These are phyloP conservation scores for Jamesozyma spencerorum DNA, from an alignment of 805 yeast species.

Conservation along the genomic window DNA sequence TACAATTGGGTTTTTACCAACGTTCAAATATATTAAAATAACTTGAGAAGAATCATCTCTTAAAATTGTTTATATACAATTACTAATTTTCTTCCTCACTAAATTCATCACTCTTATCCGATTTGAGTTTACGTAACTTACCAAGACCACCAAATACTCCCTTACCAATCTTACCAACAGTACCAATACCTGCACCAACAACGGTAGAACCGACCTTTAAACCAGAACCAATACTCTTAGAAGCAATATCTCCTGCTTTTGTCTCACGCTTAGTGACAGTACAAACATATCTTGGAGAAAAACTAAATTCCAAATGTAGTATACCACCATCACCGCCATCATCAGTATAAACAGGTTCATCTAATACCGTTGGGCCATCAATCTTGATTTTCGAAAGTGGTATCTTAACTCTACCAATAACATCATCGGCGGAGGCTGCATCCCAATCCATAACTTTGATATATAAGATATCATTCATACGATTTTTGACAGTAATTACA, in stretches of 20 bases:
- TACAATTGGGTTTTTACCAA: too few relatives aligned
- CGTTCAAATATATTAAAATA: neutral
- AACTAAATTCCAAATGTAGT: constrained; percentile 47
- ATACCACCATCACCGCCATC: constrained; percentile 47
- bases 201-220: constrained; percentile 36
- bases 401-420: constrained; percentile 56
- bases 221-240: constrained; percentile 40
- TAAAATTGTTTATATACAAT: neutral
- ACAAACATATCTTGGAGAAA: constrained; percentile 63
- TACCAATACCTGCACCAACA: constrained; percentile 38
- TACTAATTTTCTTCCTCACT: neutral
- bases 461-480: constrained; percentile 49
- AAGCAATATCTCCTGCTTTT: constrained; percentile 41
- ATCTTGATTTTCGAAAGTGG: constrained; percentile 48
- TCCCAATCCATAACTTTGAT: constrained; percentile 83
- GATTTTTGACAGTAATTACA: constrained; percentile 46
- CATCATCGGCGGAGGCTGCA: constrained; percentile 80
- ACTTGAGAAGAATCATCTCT: neutral
- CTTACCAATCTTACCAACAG: constrained; percentile 25
- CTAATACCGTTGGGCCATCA: constrained; percentile 35
- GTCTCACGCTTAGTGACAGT: constrained; percentile 32
- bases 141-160: constrained; percentile 14
- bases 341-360: constrained; percentile 36
- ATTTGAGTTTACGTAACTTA: constrained; percentile 5
- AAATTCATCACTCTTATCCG: constrained; percentile 2